Evolutionary conservation across 1,284 basidiomycete genomes (phyloP).

Genomic region (Cutaneotrichosporon mucoides): DNA sequence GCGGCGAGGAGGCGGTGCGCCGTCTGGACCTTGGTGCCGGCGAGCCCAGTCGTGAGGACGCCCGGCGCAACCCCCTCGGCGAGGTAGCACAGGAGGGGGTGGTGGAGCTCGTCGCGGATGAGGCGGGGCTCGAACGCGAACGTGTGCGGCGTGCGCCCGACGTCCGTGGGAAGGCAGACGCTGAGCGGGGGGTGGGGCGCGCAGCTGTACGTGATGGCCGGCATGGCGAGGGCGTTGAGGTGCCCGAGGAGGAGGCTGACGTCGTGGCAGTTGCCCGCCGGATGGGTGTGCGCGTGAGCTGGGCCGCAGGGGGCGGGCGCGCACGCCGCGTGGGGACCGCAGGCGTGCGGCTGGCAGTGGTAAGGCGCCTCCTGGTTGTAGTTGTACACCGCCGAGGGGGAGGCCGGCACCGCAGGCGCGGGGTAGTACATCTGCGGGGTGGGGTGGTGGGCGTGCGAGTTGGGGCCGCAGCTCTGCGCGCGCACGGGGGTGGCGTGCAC

Average conservation of each 20-base stretch:
- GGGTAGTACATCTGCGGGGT: background rate
- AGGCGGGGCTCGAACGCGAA: slow-evolving; percentile 15
- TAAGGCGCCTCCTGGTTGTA: background rate
- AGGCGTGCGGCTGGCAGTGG: slow-evolving; percentile 2
- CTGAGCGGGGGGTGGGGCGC: slow-evolving; percentile 9
- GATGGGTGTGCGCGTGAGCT: slow-evolving; percentile 1
- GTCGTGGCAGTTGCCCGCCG: slow-evolving; percentile 12
- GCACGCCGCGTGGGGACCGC: slow-evolving; percentile 2
- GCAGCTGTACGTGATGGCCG: slow-evolving; percentile 8
- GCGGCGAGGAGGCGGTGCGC: slow-evolving; percentile 11
- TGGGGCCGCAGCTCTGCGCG: background rate
- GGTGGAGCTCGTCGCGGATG: slow-evolving; percentile 19
- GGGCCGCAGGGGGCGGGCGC: background rate
- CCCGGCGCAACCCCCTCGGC: slow-evolving; percentile 13
- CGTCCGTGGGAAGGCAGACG: slow-evolving; percentile 9
- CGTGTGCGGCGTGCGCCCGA: slow-evolving; percentile 4
- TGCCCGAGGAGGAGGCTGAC: slow-evolving; percentile 13
- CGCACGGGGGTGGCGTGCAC: background rate
- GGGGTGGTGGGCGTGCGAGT: background rate
- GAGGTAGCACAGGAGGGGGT: slow-evolving; percentile 17
- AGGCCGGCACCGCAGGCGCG: background rate
- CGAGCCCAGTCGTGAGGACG: slow-evolving; percentile 7
- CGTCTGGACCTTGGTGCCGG: slow-evolving; percentile 7
- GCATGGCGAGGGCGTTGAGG: slow-evolving; percentile 13
- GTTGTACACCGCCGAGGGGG: background rate